Percentiles rank a stretch among this genome's conserved stretches.
phyloP scores from a whole-genome alignment of 345 rosid species.

The Heritiera fomes region DNA sequence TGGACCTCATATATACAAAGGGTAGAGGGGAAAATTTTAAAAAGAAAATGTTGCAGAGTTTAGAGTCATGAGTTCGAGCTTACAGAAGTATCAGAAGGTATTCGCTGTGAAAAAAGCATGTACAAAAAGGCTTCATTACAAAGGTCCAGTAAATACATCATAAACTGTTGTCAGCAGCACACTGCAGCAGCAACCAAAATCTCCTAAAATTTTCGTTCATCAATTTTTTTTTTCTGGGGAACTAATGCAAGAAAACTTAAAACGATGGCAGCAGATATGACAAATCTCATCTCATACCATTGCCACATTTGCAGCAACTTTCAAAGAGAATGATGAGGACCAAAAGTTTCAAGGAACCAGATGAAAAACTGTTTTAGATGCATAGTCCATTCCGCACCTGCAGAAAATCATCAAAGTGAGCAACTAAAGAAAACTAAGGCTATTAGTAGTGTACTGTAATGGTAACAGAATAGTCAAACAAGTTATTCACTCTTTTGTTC shows the following conservation, averaged over 20 bases:
- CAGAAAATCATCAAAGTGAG: neutral
- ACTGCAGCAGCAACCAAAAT: conserved; percentile 2
- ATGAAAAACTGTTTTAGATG: neutral
- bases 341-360: neutral
- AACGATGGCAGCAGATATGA: neutral
- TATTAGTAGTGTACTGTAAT: neutral
- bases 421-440: neutral
- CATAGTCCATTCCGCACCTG: neutral
- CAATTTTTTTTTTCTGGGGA: too few relatives aligned
- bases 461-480: neutral
- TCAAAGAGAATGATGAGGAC: neutral
- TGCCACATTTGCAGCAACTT: neutral
- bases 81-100: too few relatives aligned
- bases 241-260: neutral
- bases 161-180: neutral
- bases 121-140: neutral
- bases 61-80: neutral
- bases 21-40: neutral
- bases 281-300: neutral
- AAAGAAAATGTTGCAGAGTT: neutral
- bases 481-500: neutral
- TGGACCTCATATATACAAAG: conserved; percentile 24
- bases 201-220: neutral
- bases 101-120: neutral
- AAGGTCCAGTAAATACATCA: neutral